A percentile compares a stretch with the other conserved stretches of the same genome.
These are phyloP conservation scores for Cladophialophora carrionii DNA, from an alignment of 2,329 filamentous ascomycete species.

Conservation along the genomic window DNA sequence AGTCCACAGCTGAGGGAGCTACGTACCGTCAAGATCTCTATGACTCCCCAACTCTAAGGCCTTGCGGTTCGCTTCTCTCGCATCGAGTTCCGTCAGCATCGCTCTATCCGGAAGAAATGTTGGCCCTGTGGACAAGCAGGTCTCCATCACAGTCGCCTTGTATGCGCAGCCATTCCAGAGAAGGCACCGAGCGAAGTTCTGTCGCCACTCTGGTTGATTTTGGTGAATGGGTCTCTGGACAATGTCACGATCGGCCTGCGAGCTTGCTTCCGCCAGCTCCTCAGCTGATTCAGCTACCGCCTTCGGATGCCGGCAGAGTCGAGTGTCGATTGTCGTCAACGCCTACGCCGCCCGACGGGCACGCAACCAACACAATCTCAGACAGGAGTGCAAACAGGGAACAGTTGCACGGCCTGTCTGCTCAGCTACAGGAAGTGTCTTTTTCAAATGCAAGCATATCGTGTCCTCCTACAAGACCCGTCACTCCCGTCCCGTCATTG, in stretches of 20 bases:
- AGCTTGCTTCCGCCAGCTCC: conserved; percentile 28
- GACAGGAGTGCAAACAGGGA: conserved; percentile 7
- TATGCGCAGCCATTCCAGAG: neutral
- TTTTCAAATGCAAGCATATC: neutral
- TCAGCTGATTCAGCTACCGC: neutral
- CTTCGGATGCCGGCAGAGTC: conserved; percentile 14
- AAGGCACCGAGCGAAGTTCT: conserved; percentile 9
- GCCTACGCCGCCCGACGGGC: neutral
- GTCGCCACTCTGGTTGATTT: conserved; percentile 15
- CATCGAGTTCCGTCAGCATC: conserved; percentile 29
- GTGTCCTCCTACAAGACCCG: conserved; percentile 12
- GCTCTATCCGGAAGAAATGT: conserved; percentile 27
- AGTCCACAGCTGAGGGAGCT: neutral
- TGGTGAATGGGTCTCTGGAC: conserved; percentile 17
- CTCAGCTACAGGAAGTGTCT: conserved; percentile 14
- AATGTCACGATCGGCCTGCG: conserved; percentile 11
- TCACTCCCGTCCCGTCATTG: conserved; percentile 30
- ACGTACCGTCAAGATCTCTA: conserved; percentile 10
- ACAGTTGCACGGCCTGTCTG: neutral
- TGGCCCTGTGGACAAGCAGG: conserved; percentile 18
- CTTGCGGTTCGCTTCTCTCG: conserved; percentile 22
- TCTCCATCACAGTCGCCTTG: neutral
- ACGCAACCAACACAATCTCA: neutral
- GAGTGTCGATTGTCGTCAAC: conserved; percentile 26
- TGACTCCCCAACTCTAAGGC: conserved; percentile 6